Evolutionary conservation across 2,329 filamentous ascomycete genomes (phyloP).

Genomic region (Cercospora zeina): DNA sequence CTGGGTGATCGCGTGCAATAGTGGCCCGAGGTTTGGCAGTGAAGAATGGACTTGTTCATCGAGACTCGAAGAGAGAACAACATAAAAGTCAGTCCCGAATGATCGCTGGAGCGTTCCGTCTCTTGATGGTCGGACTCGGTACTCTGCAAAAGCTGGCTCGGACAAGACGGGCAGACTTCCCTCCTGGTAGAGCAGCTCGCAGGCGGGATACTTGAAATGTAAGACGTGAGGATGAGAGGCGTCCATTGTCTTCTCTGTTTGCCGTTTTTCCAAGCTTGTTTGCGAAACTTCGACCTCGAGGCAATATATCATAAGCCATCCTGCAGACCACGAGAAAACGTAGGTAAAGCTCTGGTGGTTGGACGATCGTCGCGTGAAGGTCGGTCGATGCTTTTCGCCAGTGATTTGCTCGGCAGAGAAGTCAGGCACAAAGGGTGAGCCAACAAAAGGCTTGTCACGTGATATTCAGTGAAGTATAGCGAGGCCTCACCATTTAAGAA

Average conservation of each 20-base stretch:
- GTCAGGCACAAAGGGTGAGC: background rate
- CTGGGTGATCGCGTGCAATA: background rate
- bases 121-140: background rate
- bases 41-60: background rate
- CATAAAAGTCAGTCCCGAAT: background rate
- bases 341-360: background rate
- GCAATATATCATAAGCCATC: background rate
- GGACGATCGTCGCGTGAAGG: background rate
- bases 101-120: background rate
- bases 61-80: background rate
- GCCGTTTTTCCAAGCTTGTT: background rate
- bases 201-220: background rate
- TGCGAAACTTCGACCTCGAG: background rate
- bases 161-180: background rate
- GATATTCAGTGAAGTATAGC: too few species aligned
- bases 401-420: background rate
- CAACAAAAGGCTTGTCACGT: too few species aligned
- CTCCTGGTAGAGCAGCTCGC: constrained; percentile 1
- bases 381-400: background rate
- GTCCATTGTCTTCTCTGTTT: background rate
- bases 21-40: background rate
- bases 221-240: background rate
- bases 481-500: too few species aligned
- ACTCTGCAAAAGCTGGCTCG: constrained; percentile 3
- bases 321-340: background rate